These are phyloP conservation scores for Chlorella sp. DNA, from an alignment of 139 green algal genomes.

Conservation along the genomic window DNA sequence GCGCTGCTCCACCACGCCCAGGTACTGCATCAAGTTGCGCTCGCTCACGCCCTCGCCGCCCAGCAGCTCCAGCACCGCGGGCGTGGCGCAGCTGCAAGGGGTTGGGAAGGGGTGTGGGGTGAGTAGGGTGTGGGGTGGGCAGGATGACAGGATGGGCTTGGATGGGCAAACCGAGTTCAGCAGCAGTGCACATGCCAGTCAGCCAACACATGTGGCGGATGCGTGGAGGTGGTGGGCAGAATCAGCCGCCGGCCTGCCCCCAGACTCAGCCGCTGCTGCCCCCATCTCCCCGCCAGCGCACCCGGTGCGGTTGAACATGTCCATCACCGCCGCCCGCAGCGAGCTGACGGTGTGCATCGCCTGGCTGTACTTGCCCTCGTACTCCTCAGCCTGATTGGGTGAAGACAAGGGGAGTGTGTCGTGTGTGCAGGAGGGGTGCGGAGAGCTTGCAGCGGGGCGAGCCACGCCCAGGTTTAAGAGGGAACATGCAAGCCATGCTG, in stretches of 20 bases:
- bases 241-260: too few relatives aligned
- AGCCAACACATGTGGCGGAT: neutral
- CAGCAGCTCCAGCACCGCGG: constrained; percentile 67
- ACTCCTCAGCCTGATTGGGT: constrained; percentile 23
- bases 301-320: constrained; percentile 66
- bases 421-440: too few relatives aligned
- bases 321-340: constrained; percentile 52
- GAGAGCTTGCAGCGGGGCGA: too few relatives aligned
- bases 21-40: constrained; percentile 83
- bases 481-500: too few relatives aligned
- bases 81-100: constrained; percentile 72
- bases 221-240: too few relatives aligned
- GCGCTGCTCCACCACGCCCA: constrained; percentile 92
- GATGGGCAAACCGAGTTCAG: too few relatives aligned
- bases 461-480: too few relatives aligned
- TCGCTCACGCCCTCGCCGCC: constrained; percentile 72
- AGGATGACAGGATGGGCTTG: neutral
- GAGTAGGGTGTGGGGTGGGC: neutral
- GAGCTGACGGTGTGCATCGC: constrained; percentile 41
- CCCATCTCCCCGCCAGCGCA: neutral
- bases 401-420: too few relatives aligned
- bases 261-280: too few relatives aligned
- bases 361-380: constrained; percentile 49
- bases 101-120: neutral
- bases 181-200: neutral